Base-by-base conservation (phyloP, 768 basidiomycete species). In the Hygrocybe coccinea region DNA sequence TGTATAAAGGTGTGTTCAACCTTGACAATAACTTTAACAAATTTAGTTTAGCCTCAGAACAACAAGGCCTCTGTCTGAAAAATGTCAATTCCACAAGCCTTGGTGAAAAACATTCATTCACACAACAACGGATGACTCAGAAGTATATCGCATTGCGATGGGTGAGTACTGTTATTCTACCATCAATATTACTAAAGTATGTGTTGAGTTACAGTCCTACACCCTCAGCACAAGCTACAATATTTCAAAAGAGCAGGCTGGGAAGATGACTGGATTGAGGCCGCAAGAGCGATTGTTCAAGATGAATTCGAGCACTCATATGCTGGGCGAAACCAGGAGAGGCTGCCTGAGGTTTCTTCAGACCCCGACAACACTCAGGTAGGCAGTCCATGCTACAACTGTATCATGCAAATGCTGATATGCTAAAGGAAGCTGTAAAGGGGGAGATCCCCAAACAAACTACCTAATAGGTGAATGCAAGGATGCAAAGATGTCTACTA, bases 61-160 rank as follows among this genome's bases (percentile, higher is more conserved):
- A n/a, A n/a, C n/a, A n/a, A n/a, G n/a, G n/a, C n/a, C n/a, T n/a
- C n/a, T n/a, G n/a, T n/a, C n/a, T n/a, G n/a, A n/a, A n/a, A n/a
- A n/a, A n/a, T n/a, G n/a, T n/a, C n/a, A n/a, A n/a, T n/a, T n/a
- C n/a, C n/a, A n/a, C n/a, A n/a, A n/a, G n/a, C n/a, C n/a, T n/a
- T n/a, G n/a, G n/a, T n/a, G n/a, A n/a, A n/a, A n/a, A n/a, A n/a
- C n/a, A n/a, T n/a, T n/a, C n/a, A n/a, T n/a, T n/a, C n/a, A n/a
- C n/a, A n/a, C n/a, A n/a, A n/a, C n/a, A 14, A 67, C 67, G 0
- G 67, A 74, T 54, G 25, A 55, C 11, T 69, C 69, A 0, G 64
- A 69, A 34, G 55, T 68, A 5, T 73, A 69, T 54, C 56, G 60
- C 1, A 71, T 74, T 47, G 65, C 69, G 0, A 73, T 72, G 65